Base-by-base conservation (phyloP, 768 basidiomycete genomes). In the Mycena rebaudengoi region DNA sequence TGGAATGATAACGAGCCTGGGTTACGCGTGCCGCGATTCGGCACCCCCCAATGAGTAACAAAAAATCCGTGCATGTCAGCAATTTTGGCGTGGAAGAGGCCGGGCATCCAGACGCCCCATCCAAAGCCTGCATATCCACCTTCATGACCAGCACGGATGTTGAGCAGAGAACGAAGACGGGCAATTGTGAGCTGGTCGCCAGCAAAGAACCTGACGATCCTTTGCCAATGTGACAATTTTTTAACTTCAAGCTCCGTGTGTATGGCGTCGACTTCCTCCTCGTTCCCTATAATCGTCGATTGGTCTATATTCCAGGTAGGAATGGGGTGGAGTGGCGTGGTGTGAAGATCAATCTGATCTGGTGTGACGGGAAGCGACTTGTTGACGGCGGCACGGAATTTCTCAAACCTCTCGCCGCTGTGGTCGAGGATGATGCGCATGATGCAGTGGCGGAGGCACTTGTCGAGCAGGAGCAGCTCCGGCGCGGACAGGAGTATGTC, bases 151-250 rank as follows among this genome's bases (percentile, higher is more conserved):
- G 73, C 74, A 0, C 77, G 74, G 23, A 75, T 71, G 43, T 43
- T 64, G 29, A 65, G 64, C 2, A 79, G n/a, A 5, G 78, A 51
- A 0, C 77, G 75, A 4, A 78, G 60, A 0, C 76, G 74, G 4
- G 76, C 72, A 32, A 80, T 60, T 0, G 80, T 75, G 0, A 82
- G 71, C 65, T 81, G 80, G 60, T 81, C 78, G 14, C 80, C 35
- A 18, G 11, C 10, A 18, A 37, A 18, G 10, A 37, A 11, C 44
- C 30, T 79, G 76, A 20, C 80, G 75, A 7, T 78, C 78, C 79
- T 8, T 26, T 64, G 29, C 59, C 29, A 43, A 74, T 58, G 0
- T 63, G 60, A 13, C 37, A 69, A 32, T 2, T 71, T 50, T 33
- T 63, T 53, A 1, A 75, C 33, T 0, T 63, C 26, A 0, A 79